A percentile compares a stretch with the other conserved stretches of the same genome.
These are phyloP conservation scores for Blumeriella jaapii DNA, from an alignment of 2,329 filamentous ascomycete species.

Conservation along the genomic window DNA sequence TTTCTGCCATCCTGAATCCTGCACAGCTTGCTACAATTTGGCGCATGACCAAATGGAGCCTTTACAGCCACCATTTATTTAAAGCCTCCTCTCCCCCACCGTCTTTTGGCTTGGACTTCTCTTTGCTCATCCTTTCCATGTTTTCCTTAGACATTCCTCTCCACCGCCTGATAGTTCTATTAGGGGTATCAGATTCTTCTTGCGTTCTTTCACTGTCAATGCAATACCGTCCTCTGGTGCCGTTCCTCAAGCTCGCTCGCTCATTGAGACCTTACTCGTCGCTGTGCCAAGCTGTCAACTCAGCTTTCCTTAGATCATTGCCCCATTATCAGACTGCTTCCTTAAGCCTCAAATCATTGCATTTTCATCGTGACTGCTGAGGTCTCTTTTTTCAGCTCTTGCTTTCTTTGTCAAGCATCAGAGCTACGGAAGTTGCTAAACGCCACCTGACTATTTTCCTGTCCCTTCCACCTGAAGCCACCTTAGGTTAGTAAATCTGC, in stretches of 20 bases:
- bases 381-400: slow-evolving; percentile 18
- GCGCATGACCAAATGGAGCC: too few species aligned
- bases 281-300: slow-evolving; percentile 13
- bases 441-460: slow-evolving; percentile 30
- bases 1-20: too few species aligned
- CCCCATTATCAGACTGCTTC: background rate
- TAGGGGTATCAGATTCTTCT: slow-evolving; percentile 11
- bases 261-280: slow-evolving; percentile 15
- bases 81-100: background rate
- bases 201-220: slow-evolving; percentile 13
- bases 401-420: slow-evolving; percentile 17
- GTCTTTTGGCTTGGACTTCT: too few species aligned
- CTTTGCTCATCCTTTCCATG: background rate
- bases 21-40: too few species aligned
- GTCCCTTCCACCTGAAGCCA: slow-evolving; percentile 37
- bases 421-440: slow-evolving; percentile 23
- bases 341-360: slow-evolving; percentile 6
- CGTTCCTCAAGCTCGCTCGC: slow-evolving; percentile 15
- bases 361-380: slow-evolving; percentile 18
- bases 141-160: background rate
- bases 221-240: slow-evolving; percentile 16
- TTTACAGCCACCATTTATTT: too few species aligned
- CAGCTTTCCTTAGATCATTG: slow-evolving; percentile 4
- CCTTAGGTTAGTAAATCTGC: slow-evolving; percentile 19
- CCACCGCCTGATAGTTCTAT: slow-evolving; percentile 3